Evolutionary conservation across 2,329 filamentous ascomycete genomes (phyloP), one percentile per base, ranked within the genome.

Genomic region (Polytolypa hystricis): DNA sequence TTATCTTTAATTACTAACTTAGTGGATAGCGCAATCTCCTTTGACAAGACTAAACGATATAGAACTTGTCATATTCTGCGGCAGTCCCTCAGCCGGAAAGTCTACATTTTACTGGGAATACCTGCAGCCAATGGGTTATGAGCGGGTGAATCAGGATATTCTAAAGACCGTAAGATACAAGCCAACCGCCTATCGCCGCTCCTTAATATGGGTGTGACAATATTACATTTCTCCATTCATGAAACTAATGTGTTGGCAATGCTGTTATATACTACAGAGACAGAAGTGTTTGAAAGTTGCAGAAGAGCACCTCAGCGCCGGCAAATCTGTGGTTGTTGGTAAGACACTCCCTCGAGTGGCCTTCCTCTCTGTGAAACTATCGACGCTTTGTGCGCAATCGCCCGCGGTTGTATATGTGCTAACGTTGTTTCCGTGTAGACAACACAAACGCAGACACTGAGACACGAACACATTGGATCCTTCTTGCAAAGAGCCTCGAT

Each of bases 391-490:
- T n/a, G n/a, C n/a, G n/a, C n/a, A n/a, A n/a, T n/a, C n/a, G n/a
- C n/a, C n/a, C n/a, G n/a, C n/a, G n/a, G n/a, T n/a, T n/a, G n/a
- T n/a, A n/a, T n/a, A 16, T 17, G n/a, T 39, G 40, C 35, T 38
- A 35, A 47, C 39, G 35, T 28, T 31, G 20, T 31, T 41, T 33
- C 20, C 25, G 30, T 28, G 12, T 27, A 91, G 91, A 98, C 60
- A 96, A 94, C 57, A 96, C 91, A n/a, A 98, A 98, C 55, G 76
- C 87, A 19, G 82, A 93, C 60, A 57, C 69, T 8, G 80, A 84
- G 35, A 84, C 80, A 16, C 73, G 91, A 45, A 70, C 72, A n/a
- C 64, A 82, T 42, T 96, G 89, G 89, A 61, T 84, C 20, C 65
- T 74, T 17, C 61, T 96, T 19, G 86, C 86, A 12, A 71, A 70